Base-by-base conservation (phyloP, 139 green algal genomes). In the Penium margaritaceum region DNA sequence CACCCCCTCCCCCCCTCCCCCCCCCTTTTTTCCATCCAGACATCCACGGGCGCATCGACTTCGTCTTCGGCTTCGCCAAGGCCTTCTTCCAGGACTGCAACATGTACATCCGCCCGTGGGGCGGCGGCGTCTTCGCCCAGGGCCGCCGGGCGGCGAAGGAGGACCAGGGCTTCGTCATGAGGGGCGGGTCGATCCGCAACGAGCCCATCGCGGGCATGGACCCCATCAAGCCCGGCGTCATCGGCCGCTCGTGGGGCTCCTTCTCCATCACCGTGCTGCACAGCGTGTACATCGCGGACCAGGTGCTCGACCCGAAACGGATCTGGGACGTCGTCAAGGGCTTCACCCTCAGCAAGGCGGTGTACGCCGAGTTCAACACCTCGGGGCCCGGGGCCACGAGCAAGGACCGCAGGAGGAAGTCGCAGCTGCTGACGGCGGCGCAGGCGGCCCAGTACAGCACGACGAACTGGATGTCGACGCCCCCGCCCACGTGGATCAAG, bases 21-120 rank as follows among this genome's bases (percentile, higher is more conserved):
- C 46, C 12, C 51, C 1, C 51, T 5, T 60, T n/a, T 21, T 1
- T 24, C 24, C 51, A 24, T 24, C 24, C 51, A 60, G 51, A 60
- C 51, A 64, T 64, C 55, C 29, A 64, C 55, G 55, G 55, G 55
- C 27, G 55, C 30, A 64, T 64, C 24, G 55, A 64, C 55, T 64
- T 64, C 29, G 55, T 36, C 27, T 64, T 64, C 29, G 55, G 55
- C 55, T 38, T 38, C 7, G 55, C 55, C 55, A 64, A 64, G 55
- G 55, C 55, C 7, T 15, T 64, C 30, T 64, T 64, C 7, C n/a
- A 64, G 9, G 27, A 64, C 7, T 64, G 55, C 55, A 64, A 64
- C 55, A 24, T 64, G 24, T 29, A 29, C 30, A 24, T 64, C 55
- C 7, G 34, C 27, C 21, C 29, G 24, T 36, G 27, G 27, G 55